These are phyloP conservation scores for Trichoderma sp. DNA, from an alignment of 2,329 filamentous ascomycete genomes.

Conservation along the genomic window DNA sequence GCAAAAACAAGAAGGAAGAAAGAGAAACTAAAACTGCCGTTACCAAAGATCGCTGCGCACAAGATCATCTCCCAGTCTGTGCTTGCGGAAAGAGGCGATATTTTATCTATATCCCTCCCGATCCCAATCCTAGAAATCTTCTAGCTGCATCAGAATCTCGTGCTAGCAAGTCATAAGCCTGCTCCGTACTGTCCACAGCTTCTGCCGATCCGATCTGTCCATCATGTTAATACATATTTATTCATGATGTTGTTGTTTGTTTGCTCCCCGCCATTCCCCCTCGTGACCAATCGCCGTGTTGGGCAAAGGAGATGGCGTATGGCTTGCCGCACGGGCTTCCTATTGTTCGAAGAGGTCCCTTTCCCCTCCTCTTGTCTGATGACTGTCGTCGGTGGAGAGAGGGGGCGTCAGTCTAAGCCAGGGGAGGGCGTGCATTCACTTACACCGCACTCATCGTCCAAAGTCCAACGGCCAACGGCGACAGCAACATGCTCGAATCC, in stretches of 20 bases:
- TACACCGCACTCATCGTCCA: not conserved
- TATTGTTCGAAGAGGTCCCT: slow-evolving; percentile 16
- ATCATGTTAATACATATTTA: too few species aligned
- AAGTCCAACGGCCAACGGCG: not conserved
- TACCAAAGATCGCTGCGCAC: too few species aligned
- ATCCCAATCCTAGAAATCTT: not conserved
- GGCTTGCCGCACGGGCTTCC: slow-evolving; percentile 19
- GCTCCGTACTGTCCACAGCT: slow-evolving; percentile 10
- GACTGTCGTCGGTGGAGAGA: not conserved
- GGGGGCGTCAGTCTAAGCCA: not conserved
- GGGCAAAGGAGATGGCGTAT: slow-evolving; percentile 3
- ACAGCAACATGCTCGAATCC: not conserved
- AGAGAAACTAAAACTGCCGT: too few species aligned
- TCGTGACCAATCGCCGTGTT: slow-evolving; percentile 23
- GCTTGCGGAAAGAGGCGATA: not conserved
- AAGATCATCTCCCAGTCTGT: not conserved
- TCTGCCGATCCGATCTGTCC: slow-evolving; percentile 15
- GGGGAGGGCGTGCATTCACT: not conserved
- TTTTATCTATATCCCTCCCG: not conserved
- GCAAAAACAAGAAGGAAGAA: too few species aligned
- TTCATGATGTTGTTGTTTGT: not conserved
- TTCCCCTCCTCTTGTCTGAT: not conserved
- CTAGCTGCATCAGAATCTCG: not conserved
- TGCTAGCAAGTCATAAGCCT: not conserved
- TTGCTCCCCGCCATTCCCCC: not conserved